Percentiles rank a stretch among this genome's conserved stretches.
Conservation (phyloP, 257 asterid species). For the Penstemon eatonii region DNA sequence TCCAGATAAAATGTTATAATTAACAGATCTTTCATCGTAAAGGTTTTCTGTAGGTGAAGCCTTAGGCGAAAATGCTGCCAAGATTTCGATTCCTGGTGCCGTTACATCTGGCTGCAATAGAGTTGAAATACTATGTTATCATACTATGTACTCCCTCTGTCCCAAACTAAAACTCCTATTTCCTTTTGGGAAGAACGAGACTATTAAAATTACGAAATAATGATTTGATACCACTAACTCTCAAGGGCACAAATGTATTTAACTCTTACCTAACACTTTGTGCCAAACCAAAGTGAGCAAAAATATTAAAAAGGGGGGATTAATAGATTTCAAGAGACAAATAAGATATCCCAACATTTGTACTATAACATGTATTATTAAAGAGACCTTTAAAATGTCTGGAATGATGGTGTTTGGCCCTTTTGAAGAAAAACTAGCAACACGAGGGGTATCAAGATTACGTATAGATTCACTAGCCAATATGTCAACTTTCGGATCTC, state of each 20-base stretch:
- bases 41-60: neutral
- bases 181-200: neutral
- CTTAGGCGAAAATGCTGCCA: slow-evolving; percentile 19
- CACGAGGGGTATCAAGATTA: slow-evolving; percentile 6
- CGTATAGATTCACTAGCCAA: neutral
- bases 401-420: slow-evolving; percentile 24
- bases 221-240: no score
- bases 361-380: neutral
- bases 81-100: slow-evolving; percentile 27
- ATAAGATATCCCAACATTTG: neutral
- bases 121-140: no score
- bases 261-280: no score
- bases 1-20: slow-evolving; percentile 16
- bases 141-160: no score
- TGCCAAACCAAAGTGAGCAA: no score
- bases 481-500: slow-evolving; percentile 14
- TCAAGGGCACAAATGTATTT: no score
- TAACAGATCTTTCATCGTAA: neutral
- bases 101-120: slow-evolving; percentile 22
- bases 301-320: no score
- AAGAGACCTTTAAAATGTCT: slow-evolving; percentile 16
- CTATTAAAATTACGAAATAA: neutral
- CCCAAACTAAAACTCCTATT: no score
- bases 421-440: slow-evolving; percentile 24
- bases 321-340: no score